Evolutionary conservation across 805 yeast genomes (phyloP), one percentile per base, ranked within the genome.

Genomic region (Candida multigemmis): DNA sequence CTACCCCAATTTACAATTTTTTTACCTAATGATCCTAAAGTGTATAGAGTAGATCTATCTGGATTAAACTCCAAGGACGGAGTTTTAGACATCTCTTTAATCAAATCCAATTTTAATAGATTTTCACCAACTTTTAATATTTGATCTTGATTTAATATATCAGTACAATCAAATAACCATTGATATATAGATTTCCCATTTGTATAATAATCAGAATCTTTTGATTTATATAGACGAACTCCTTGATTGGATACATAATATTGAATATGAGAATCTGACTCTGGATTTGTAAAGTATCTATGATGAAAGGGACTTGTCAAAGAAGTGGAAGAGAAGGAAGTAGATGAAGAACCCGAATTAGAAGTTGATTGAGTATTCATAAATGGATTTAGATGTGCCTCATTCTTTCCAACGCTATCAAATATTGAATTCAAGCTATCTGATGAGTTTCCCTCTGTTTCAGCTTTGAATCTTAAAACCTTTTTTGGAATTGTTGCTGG

Each of bases 91-190:
- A n/a, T n/a, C n/a, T n/a, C n/a, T n/a, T n/a, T n/a, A 14, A 79
- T 60, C 5, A 77, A 46, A 0, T 65, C 65, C 21, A 56, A 40
- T 25, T 59, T 64, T 19, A 70, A 35, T 31, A 81, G 66, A 8
- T 71, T 42, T 4, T 64, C 57, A 1, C 77, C 71, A 8, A 79
- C 50, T 13, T 65, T 65, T 0, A 58, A 43, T 0, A 84, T 79
- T 32, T 74, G 82, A 8, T 56, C 53, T 0, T 52, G 44, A 27
- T 64, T 64, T 37, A 75, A 47, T 1, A 77, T 59, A 42, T 83
- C 91, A 1, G 95, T 81, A 44, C 96, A 86, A 36, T 89, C 97
- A 72, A 79, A 65, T 5, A 89, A 43, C 94, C 95, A 89, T 43
- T 86, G 96, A 51, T 76, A 68, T 1, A 79, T 57, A 0, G 91